Base-by-base conservation (phyloP, 495 filamentous ascomycete species). In the Podospora didyma region DNA sequence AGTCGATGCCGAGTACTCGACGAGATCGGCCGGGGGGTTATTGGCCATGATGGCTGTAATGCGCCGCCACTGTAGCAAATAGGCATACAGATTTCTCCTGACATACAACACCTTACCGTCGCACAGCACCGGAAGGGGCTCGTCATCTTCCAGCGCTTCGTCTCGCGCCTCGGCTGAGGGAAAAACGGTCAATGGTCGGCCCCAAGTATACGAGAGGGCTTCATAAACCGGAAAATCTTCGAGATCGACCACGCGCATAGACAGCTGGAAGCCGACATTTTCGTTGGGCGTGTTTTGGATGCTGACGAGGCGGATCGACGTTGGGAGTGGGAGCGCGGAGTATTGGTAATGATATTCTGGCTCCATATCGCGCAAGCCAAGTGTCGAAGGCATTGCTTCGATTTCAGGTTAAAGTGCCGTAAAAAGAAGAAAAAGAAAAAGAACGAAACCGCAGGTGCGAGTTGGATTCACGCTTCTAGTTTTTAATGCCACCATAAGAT, bases 151-250 rank as follows among this genome's bases (percentile, higher is more conserved):
- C 20, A 14, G 7, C 5, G 12, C 6, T 7, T 42, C 20, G 24
- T 48, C 46, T 16, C 46, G 9, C 46, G 21, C 46, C 46, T 48
- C 22, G 46, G 22, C 20, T 1, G 46, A 48, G 9, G 46, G 24
- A 21, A 48, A 48, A 9, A 48, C 46, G 21, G 46, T 48, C 20
- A 48, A 9, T 3, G 46, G 46, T 1, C 46, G 46, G 46, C 46
- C 21, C 46, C 46, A 48, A 2, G 46, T 48, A 21, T 48, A 48
- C 46, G 46, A 48, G 14, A 48, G 46, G 46, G 46, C 46, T 48
- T 48, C 46, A 21, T 48, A 48, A 4, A 6, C 26, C 7, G 19
- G 46, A 2, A 12, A 7, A 16, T 48, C 46, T 1, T 23, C 46
- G 19, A 48, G 46, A 21, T 48, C 46, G 46, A 48, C 46, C 5